Evolutionary conservation across 805 yeast genomes (phyloP), one percentile per base, ranked within the genome.

Genomic region (Wickerhamiella kurtzmanii): DNA sequence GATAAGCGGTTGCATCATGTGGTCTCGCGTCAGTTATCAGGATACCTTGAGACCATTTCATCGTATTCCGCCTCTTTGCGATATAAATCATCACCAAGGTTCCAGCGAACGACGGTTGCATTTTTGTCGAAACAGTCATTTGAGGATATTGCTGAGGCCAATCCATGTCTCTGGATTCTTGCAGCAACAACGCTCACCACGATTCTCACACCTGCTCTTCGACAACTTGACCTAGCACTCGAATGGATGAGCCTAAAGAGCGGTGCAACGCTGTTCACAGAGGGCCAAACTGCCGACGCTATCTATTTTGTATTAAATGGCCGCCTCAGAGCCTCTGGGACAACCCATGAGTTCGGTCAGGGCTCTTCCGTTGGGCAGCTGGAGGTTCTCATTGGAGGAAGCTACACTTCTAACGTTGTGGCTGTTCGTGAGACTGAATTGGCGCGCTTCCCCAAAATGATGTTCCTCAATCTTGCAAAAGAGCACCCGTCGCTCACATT

Each of bases 191-290:
- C 78, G 6, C 66, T 89, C 52, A 77, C 82, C 41, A 70, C 69
- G n/a, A 69, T 82, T 1, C 63, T 92, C 37, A 80, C 88, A 22
- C 67, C 74, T 22, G 75, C 82, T 47, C 68, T 89, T 36, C 63
- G 82, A 36, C 76, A 81, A 47, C 75, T 92, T 38, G 97, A 89
- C 59, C 85, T 83, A 63, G 95, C 96, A 0, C 66, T 92, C 44
- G 98, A 92, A 62, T 89, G 97, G 97, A 77, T 88, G 37, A 95
- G 86, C 49, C 70, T 83, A 11, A 78, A 78, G n/a, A 89, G 96
- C 1, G 95, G 96, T 0, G 80, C 80, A 44, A 72, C 80, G 0
- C 63, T 92, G 18, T 86, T 82, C 56, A 72, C 77, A 2, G 92
- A 89, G 60, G 94, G 86, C 1, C 92, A 85, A 45, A 73, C 74